Evolutionary conservation across 169 alveolate genomes (phyloP).

Genomic region (Cryptosporidium viatorum): DNA sequence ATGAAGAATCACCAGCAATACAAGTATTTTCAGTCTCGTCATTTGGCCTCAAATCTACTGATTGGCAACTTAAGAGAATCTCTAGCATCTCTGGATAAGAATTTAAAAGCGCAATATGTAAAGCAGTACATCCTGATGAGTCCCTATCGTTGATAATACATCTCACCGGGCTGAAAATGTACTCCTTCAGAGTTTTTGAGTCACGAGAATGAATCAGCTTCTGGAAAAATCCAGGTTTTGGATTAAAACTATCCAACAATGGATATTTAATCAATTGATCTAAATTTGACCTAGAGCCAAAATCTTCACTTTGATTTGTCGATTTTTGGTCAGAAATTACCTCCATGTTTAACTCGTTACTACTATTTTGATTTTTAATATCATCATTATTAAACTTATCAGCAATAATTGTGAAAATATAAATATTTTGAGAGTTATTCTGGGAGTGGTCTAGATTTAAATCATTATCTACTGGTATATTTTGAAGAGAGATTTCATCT

Average conservation of each 20-base stretch:
- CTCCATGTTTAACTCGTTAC: background rate
- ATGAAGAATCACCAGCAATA: background rate
- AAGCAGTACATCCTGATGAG: conserved; percentile 69
- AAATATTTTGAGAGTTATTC: conserved; percentile 5
- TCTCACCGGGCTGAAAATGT: conserved; percentile 56
- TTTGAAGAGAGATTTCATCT: background rate
- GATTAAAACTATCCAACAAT: conserved; percentile 4
- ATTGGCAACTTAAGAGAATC: conserved; percentile 52
- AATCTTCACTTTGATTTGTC: background rate
- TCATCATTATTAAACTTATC: conserved; percentile 9
- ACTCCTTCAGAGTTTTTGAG: conserved; percentile 47
- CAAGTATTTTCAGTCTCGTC: background rate
- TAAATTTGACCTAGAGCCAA: background rate
- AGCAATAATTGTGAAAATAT: conserved; percentile 11
- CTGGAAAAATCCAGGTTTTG: conserved; percentile 66
- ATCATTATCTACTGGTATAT: background rate
- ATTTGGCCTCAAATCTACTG: background rate
- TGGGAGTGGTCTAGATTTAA: background rate
- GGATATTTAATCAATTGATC: background rate
- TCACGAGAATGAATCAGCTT: conserved; percentile 67
- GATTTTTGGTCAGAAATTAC: conserved; percentile 4
- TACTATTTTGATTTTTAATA: background rate
- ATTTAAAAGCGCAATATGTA: conserved; percentile 58
- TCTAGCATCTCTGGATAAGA: conserved; percentile 71
- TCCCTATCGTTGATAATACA: conserved; percentile 57